phyloP scores from a whole-genome alignment of 208 protist species.

The Perkinsela sp. region DNA sequence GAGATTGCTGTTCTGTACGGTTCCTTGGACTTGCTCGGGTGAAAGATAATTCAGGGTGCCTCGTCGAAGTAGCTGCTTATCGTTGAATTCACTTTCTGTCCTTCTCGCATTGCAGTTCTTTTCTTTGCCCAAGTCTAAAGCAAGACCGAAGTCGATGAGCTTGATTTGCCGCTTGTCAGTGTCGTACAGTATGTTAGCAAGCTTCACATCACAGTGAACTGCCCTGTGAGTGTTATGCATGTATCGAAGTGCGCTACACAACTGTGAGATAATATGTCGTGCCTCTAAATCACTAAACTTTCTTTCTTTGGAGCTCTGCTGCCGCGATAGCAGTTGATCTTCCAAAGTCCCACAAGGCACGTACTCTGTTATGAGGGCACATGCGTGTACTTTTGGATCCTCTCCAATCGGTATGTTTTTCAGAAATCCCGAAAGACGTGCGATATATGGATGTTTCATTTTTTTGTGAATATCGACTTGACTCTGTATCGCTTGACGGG shows the following conservation, averaged over 20 bases:
- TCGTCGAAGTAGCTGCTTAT: not conserved
- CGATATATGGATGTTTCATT: not conserved
- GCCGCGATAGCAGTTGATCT: not conserved
- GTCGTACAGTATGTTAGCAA: constrained; percentile 74
- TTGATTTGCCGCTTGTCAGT: constrained; percentile 35
- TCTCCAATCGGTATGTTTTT: not conserved
- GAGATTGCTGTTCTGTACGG: not conserved
- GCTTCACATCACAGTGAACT: constrained; percentile 85
- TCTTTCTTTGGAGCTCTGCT: not conserved
- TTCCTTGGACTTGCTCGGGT: not conserved
- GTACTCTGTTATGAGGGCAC: not conserved
- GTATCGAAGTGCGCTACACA: constrained; percentile 4
- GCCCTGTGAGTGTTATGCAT: constrained; percentile 44
- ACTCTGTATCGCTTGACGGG: not conserved
- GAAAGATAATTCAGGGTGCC: not conserved
- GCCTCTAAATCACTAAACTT: not conserved
- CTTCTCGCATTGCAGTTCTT: too few species aligned
- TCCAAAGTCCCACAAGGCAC: not conserved
- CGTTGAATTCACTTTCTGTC: not conserved
- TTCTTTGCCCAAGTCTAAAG: constrained; percentile 12
- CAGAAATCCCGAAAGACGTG: not conserved
- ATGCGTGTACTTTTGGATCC: not conserved
- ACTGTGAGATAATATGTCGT: not conserved
- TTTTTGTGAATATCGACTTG: not conserved
- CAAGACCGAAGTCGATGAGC: constrained; percentile 52